These are phyloP conservation scores for Claviceps purpurea DNA, from an alignment of 2,329 filamentous ascomycete species.

Conservation along the genomic window DNA sequence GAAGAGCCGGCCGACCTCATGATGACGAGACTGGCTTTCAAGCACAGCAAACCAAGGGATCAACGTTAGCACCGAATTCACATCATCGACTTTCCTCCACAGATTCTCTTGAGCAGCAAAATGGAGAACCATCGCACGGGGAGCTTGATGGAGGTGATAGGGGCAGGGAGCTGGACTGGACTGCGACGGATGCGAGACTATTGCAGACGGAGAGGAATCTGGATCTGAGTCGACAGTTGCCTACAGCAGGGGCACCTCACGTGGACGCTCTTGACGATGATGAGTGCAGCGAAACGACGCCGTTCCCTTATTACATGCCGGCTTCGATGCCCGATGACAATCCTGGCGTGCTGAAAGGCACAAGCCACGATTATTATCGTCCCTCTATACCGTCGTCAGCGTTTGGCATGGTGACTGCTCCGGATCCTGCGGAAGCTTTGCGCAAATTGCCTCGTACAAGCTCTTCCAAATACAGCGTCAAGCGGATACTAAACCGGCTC, in stretches of 20 bases:
- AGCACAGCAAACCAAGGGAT: slow-evolving; percentile 7
- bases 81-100: slow-evolving; percentile 23
- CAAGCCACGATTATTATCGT: slow-evolving; percentile 29
- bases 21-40: slow-evolving; percentile 19
- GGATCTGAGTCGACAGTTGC: neutral
- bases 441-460: slow-evolving; percentile 18
- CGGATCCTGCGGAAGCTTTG: slow-evolving; percentile 6
- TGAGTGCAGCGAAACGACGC: slow-evolving; percentile 2
- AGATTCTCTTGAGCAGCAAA: slow-evolving; percentile 21
- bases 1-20: slow-evolving; percentile 9
- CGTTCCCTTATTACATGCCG: slow-evolving; percentile 13
- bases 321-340: slow-evolving; percentile 15
- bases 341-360: slow-evolving; percentile 20
- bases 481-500: slow-evolving; percentile 22
- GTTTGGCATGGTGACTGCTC: slow-evolving; percentile 24
- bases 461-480: slow-evolving; percentile 23
- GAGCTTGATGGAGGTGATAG: slow-evolving; percentile 6
- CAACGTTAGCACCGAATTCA: slow-evolving; percentile 7
- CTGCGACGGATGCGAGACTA: slow-evolving; percentile 7
- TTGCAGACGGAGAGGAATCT: neutral
- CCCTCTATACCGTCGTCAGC: slow-evolving; percentile 26
- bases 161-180: slow-evolving; percentile 16
- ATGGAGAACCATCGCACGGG: slow-evolving; percentile 16
- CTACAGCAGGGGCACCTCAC: neutral
- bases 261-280: slow-evolving; percentile 5